Evolutionary conservation across 176 grass and related monocot species (phyloP), one percentile per base, ranked within the genome.

Genomic region (Oryza nivara): DNA sequence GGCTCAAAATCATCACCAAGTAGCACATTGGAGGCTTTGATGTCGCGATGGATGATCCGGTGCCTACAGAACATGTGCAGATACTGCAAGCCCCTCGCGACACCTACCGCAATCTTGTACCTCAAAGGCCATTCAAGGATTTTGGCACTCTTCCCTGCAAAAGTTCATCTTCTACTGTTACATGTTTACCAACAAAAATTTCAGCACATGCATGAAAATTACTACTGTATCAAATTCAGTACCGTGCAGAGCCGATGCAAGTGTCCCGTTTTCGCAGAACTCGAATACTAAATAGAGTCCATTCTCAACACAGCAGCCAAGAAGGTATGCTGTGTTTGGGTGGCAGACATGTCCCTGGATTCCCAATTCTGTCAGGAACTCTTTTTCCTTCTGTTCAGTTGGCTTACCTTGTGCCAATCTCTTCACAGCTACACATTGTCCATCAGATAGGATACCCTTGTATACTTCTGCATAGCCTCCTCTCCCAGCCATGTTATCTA

Each of bases 391-490:
- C 60, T 95, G 90, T 44, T 88, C 91, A 85, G 68, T 82, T 13
- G 91, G 67, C 49, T 89, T 99, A 32, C 87, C 89, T 82, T 90
- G 81, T 51, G 93, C 88, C 72, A 99, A 72, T 63, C 91, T 94
- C 82, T 99, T 99, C 4, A 99, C 80, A 52, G 93, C 91, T 47
- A 99, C n/a, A 30, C 83, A 85, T 75, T 92, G 96, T 15, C 96
- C 93, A 76, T 95, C 81, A 64, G 66, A 49, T 22, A 99, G 76
- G 10, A 68, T 67, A 67, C 93, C 93, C 83, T 88, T 96, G 36
- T 89, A 99, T 65, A 99, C 93, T 87, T 99, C 89, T 77, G 93
- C 93, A 89, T 91, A 99, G 45, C 96, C 96, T 73, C 93, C 96
- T 88, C 90, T 94, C 20, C 96, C 96, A 1, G 80, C 93, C 65